A percentile compares a stretch with the other conserved stretches of the same genome.
phyloP scores from a whole-genome alignment of 106 monocot genomes.

The Acanthochlamys bracteata region DNA sequence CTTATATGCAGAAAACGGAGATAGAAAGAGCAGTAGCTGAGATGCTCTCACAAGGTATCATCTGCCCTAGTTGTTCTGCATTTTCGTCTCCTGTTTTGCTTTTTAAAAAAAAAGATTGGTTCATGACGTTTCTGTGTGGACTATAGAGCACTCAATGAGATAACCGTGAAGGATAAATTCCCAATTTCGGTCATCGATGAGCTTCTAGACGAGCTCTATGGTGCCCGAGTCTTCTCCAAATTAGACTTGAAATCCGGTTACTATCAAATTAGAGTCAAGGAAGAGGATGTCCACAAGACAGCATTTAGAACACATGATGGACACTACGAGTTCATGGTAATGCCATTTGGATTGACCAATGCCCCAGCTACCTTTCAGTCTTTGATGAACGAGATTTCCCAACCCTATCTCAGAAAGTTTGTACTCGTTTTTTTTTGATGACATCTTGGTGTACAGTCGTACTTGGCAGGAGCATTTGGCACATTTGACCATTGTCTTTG shows the following conservation, averaged over 20 bases:
- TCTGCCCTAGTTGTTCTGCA: background rate
- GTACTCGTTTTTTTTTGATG: conserved; percentile 3
- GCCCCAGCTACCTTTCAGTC: background rate
- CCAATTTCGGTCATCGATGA: conserved; percentile 11
- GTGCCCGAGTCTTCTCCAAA: conserved; percentile 4
- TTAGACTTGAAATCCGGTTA: conserved; percentile 6
- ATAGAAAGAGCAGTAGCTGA: background rate
- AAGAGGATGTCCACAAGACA: background rate
- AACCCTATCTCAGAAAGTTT: background rate
- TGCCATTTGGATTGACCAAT: conserved; percentile 1
- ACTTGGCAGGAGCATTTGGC: background rate
- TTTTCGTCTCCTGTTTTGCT: background rate
- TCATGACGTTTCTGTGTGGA: conserved; percentile 4
- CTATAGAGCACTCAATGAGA: background rate
- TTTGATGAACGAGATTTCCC: background rate
- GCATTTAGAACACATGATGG: background rate
- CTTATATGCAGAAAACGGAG: background rate
- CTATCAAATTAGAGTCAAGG: conserved; percentile 1
- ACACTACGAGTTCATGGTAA: conserved; percentile 1
- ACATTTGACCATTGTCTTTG: background rate
- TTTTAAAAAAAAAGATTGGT: background rate
- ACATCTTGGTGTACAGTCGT: background rate
- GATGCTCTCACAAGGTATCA: background rate
- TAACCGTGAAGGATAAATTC: conserved; percentile 3
- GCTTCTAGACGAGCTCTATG: conserved; percentile 11